Evolutionary conservation across 108 stramenopile genomes (phyloP).

Genomic region (Nitzschia sp.): DNA sequence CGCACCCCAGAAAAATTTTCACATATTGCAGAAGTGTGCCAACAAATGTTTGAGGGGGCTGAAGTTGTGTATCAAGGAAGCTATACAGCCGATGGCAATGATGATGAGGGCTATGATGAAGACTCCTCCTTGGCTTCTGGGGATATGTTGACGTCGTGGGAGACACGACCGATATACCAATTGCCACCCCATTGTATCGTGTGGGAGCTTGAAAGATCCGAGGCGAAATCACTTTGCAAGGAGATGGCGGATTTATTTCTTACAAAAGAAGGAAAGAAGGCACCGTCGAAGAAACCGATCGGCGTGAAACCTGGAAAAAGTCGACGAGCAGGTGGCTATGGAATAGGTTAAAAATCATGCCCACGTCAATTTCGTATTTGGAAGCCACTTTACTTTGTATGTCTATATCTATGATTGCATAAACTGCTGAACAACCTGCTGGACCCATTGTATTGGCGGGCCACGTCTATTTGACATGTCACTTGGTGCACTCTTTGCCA

Average conservation of each 20-base stretch:
- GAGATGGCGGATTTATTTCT: constrained; percentile 52
- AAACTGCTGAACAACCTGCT: not conserved
- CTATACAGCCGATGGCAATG: constrained; percentile 12
- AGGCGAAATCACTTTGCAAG: constrained; percentile 78
- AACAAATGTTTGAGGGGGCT: constrained; percentile 28
- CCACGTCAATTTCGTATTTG: not conserved
- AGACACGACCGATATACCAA: constrained; percentile 73
- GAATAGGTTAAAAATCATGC: constrained; percentile 66
- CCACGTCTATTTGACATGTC: not conserved
- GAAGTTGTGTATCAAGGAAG: constrained; percentile 35
- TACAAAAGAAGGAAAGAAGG: constrained; percentile 45
- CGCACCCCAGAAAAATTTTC: constrained; percentile 54
- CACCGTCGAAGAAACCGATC: constrained; percentile 56
- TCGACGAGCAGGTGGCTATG: constrained; percentile 79
- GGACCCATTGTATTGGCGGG: not conserved
- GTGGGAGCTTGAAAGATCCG: constrained; percentile 55
- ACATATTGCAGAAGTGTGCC: constrained; percentile 34
- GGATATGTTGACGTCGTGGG: constrained; percentile 25
- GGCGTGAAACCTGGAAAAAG: constrained; percentile 78
- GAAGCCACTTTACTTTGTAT: not conserved
- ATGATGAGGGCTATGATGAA: constrained; percentile 16
- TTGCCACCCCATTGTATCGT: constrained; percentile 57
- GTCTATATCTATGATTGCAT: not conserved
- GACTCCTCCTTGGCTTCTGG: no score
- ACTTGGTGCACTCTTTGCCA: constrained; percentile 23